Percentiles rank a stretch among this genome's conserved stretches.
These are phyloP conservation scores for Strobilomyces confusus DNA, from an alignment of 768 basidiomycete genomes.

Conservation along the genomic window DNA sequence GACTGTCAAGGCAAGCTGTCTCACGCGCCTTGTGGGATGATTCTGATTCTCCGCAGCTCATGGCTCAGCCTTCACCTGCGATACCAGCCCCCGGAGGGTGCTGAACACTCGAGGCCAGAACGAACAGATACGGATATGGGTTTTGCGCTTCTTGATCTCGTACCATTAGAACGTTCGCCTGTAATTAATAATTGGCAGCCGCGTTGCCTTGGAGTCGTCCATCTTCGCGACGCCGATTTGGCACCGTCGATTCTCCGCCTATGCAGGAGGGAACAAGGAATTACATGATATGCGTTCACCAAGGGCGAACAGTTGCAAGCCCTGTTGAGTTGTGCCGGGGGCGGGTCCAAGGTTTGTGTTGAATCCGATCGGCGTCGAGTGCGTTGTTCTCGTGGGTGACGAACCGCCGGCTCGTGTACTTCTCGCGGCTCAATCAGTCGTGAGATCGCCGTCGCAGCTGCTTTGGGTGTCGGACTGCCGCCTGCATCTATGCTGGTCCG, in stretches of 20 bases:
- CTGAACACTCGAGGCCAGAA: slow-evolving; percentile 12
- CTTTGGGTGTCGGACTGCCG: not conserved
- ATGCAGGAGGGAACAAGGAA: slow-evolving; percentile 8
- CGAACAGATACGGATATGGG: not conserved
- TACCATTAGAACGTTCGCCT: slow-evolving; percentile 7
- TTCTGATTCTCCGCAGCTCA: slow-evolving; percentile 43
- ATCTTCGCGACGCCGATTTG: slow-evolving; percentile 10
- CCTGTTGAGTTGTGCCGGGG: not conserved
- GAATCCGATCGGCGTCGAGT: slow-evolving; percentile 6
- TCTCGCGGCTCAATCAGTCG: not conserved
- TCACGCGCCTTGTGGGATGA: not conserved
- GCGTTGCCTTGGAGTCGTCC: slow-evolving; percentile 12
- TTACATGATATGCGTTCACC: not conserved
- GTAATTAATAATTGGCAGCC: slow-evolving; percentile 12
- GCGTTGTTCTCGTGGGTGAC: slow-evolving; percentile 1
- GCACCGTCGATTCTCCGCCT: slow-evolving; percentile 18
- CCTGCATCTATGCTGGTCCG: not conserved
- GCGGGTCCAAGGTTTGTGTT: not conserved
- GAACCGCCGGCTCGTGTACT: not conserved
- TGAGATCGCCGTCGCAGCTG: not conserved
- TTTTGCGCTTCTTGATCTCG: slow-evolving; percentile 8
- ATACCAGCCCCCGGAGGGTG: slow-evolving; percentile 35
- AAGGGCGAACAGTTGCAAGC: not conserved
- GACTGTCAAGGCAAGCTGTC: slow-evolving; percentile 56
- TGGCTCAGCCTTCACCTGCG: slow-evolving; percentile 47